Base-by-base conservation (phyloP, 352 stramenopile species). In the Phytophthora pluvialis region DNA sequence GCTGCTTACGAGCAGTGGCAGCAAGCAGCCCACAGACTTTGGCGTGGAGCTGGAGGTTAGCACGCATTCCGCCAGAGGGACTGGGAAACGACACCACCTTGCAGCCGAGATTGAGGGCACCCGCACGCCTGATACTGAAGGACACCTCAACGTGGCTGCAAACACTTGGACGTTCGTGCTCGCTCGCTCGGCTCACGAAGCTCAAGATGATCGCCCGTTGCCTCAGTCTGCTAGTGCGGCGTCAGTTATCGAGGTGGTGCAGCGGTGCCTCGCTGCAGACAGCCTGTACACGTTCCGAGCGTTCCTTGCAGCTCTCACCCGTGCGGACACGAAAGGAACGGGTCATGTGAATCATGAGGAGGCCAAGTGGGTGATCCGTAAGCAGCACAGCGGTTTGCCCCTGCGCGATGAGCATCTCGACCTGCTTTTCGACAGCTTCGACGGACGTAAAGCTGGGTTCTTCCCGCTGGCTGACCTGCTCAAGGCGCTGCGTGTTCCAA, bases 1-100 rank as follows among this genome's bases (percentile, higher is more conserved):
- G 10, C 64, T 95, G 5, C 77, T 70, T 12, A 64, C 72, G 1
- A 73, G 91, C 25, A 57, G 65, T 33, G 83, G 75, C 56, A 85
- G 66, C 70, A 88, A 83, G 25, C 78, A 91, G 51, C 81, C 83
- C 15, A 94, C 86, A 1, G 83, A 95, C 47, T 95, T 93, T 60
- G 88, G 88, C 13, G 57, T 87, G 18, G 88, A 95, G 75, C 73
- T 90, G n/a, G 88, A 95, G 60, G 70, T 90, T 11, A 89, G 75
- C 46, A 73, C 67, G 13, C 49, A 82, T 16, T 72, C 60, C 1
- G 70, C 69, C 3, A 82, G 87, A 68, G 70, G 53, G 6, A 52
- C 81, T 5, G 86, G 82, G 28, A 94, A 92, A 61, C 70, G 76
- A 26, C 82, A 93, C 78, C 81, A 94, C 54, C 75, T 95, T 1